A percentile compares a stretch with the other conserved stretches of the same genome.
Conservation (phyloP, 2,329 filamentous ascomycete species). For the Aspergillus sp. region DNA sequence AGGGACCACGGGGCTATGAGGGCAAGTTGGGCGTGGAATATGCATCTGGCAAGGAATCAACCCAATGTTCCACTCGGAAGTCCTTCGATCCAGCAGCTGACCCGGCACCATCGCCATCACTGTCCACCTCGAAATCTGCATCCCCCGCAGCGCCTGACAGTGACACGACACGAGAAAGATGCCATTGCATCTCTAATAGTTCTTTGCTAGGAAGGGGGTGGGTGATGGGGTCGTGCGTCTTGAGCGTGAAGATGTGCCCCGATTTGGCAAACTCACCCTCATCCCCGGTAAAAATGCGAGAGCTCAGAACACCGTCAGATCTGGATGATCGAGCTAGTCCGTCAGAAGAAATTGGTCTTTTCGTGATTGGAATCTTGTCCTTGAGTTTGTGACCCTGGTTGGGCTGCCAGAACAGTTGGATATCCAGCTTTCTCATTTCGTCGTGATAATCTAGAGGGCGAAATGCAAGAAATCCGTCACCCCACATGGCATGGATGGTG, state of each 20-base stretch:
- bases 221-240: background rate
- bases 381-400: too few species aligned
- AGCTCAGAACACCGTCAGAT: too few species aligned
- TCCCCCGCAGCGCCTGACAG: background rate
- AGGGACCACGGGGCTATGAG: too few species aligned
- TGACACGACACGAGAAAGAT: constrained; percentile 1
- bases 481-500: background rate
- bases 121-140: background rate
- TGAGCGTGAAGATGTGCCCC: background rate
- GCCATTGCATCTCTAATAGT: constrained; percentile 1
- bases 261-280: background rate
- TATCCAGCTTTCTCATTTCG: background rate
- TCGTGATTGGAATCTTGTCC: too few species aligned
- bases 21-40: too few species aligned
- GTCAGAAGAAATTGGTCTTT: background rate
- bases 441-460: background rate
- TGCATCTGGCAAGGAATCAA: too few species aligned
- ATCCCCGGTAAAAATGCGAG: too few species aligned
- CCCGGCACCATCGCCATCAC: background rate
- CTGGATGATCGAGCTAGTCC: background rate
- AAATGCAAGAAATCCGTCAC: background rate
- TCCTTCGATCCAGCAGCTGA: background rate
- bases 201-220: constrained; percentile 4
- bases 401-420: too few species aligned
- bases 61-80: too few species aligned